Evolutionary conservation across 352 stramenopile species (phyloP).

Genomic region (Globisporangium emineosum): DNA sequence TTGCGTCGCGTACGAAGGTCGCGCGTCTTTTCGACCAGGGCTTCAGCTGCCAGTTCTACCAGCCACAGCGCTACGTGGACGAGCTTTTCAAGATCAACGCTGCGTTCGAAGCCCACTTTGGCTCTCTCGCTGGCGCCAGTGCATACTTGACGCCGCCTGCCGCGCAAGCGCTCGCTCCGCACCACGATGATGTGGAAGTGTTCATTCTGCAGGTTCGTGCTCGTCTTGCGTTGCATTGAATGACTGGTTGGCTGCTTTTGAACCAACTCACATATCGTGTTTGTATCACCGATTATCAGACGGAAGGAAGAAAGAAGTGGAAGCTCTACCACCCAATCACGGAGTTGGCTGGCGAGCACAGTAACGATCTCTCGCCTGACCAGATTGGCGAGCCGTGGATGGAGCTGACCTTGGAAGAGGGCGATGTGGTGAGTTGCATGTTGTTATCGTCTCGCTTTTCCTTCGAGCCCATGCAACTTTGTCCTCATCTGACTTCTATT

Average conservation of each 20-base stretch:
- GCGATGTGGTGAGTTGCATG: slow-evolving; percentile 45
- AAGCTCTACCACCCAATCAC: slow-evolving; percentile 80
- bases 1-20: slow-evolving; percentile 55
- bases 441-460: not conserved
- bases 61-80: slow-evolving; percentile 82
- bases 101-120: slow-evolving; percentile 78
- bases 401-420: slow-evolving; percentile 80
- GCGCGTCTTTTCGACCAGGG: slow-evolving; percentile 53
- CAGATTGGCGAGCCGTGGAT: slow-evolving; percentile 78
- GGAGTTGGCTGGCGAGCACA: slow-evolving; percentile 75
- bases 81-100: slow-evolving; percentile 69
- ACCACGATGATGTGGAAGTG: slow-evolving; percentile 86
- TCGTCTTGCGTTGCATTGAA: not conserved
- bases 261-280: not conserved
- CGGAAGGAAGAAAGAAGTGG: slow-evolving; percentile 85
- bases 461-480: not conserved
- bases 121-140: slow-evolving; percentile 69
- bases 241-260: not conserved
- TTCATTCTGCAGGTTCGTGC: slow-evolving; percentile 61
- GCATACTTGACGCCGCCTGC: slow-evolving; percentile 78
- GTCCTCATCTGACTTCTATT: not conserved
- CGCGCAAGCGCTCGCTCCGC: slow-evolving; percentile 78
- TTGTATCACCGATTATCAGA: slow-evolving; percentile 27
- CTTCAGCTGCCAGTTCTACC: slow-evolving; percentile 89
- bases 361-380: slow-evolving; percentile 57